Conservation (phyloP, 2,329 filamentous ascomycete genomes). For the Paraphaeosphaeria sporulosa region DNA sequence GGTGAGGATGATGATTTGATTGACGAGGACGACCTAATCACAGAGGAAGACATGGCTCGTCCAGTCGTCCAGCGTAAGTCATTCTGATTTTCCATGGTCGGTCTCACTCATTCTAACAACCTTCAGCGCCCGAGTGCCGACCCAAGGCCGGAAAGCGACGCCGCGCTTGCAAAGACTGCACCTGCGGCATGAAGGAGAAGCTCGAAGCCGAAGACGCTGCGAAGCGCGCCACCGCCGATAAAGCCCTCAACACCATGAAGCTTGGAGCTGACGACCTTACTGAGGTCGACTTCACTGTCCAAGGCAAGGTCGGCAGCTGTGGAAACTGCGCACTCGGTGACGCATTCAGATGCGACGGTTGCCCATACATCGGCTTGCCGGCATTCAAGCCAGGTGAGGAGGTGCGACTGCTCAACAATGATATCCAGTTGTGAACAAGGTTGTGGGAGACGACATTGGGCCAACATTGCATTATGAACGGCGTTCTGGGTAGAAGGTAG, state of each 20-base stretch:
- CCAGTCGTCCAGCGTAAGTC: conserved; percentile 82
- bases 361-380: conserved; percentile 88
- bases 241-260: conserved; percentile 70
- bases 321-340: conserved; percentile 94
- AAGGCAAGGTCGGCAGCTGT: conserved; percentile 94
- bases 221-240: conserved; percentile 70
- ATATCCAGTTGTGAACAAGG: conserved; percentile 74
- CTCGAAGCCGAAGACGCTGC: conserved; percentile 84
- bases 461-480: neutral
- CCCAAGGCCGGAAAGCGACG: conserved; percentile 88
- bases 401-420: conserved; percentile 84
- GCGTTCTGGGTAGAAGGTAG: neutral
- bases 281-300: conserved; percentile 96
- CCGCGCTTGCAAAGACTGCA: conserved; percentile 97
- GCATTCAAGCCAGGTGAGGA: conserved; percentile 98
- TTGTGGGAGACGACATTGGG: neutral
- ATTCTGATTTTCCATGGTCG: neutral
- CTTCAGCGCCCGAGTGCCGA: conserved; percentile 79
- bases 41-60: conserved; percentile 80
- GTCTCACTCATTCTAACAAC: conserved; percentile 16
- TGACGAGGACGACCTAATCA: conserved; percentile 87
- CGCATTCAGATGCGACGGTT: conserved; percentile 71
- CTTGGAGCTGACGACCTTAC: conserved; percentile 79
- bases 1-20: conserved; percentile 83
- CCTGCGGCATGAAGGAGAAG: conserved; percentile 86